Evolutionary conservation across 805 yeast species (phyloP).

Genomic region (Candida ipomoeae): DNA sequence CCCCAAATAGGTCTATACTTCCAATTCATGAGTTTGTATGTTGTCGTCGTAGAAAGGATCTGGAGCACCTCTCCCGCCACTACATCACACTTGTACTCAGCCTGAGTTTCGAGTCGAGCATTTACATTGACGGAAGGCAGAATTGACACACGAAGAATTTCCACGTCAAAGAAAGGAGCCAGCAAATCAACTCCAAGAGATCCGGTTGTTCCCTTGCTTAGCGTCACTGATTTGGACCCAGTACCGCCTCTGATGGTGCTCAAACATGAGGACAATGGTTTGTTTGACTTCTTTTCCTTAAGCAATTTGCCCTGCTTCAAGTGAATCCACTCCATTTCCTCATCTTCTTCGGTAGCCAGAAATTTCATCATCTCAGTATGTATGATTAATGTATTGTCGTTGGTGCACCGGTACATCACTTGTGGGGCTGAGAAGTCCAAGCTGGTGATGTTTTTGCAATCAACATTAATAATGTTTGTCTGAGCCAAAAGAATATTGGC

Average conservation of each 20-base stretch:
- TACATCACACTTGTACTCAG: conserved; percentile 11
- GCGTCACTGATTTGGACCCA: conserved; percentile 6
- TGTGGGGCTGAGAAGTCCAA: not conserved
- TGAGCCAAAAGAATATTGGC: not conserved
- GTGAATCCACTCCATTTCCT: conserved; percentile 9
- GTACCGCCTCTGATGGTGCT: conserved; percentile 6
- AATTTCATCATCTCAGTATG: not conserved
- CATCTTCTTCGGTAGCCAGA: not conserved
- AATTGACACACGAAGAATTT: not conserved
- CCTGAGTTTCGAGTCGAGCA: conserved; percentile 5
- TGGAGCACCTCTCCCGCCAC: conserved; percentile 9
- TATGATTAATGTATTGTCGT: conserved; percentile 1
- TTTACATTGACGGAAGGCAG: not conserved
- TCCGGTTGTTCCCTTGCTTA: not conserved
- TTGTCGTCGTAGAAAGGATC: conserved; percentile 2
- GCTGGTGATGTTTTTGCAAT: not conserved
- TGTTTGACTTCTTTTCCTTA: not conserved
- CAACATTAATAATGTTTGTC: not conserved
- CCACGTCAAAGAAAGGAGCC: conserved; percentile 2
- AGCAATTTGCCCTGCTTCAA: conserved; percentile 6
- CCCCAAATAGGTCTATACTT: conserved; percentile 1
- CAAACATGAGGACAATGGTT: conserved; percentile 9
- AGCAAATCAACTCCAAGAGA: not conserved
- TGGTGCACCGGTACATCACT: conserved; percentile 2
- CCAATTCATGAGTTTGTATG: conserved; percentile 8